Conservation (phyloP, 2,329 filamentous ascomycete genomes). For the Cladorrhinum sp. region DNA sequence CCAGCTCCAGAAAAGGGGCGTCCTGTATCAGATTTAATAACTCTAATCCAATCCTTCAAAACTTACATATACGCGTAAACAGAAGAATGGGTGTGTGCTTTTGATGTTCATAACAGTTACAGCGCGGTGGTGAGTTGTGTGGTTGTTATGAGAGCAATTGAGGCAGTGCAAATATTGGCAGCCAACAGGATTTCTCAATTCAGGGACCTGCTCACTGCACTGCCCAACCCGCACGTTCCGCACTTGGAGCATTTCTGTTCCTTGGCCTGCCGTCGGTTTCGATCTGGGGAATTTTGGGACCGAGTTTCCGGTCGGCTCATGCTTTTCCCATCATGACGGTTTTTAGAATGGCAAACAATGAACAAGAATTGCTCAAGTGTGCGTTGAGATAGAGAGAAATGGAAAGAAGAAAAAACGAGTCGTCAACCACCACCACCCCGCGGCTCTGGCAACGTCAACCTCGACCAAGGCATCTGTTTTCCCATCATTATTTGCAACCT, state of each 20-base stretch:
- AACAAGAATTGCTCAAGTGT: conserved; percentile 9
- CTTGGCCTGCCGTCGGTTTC: not conserved
- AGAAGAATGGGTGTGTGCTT: too few species aligned
- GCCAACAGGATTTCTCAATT: conserved; percentile 14
- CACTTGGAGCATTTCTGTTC: not conserved
- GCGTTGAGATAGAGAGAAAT: not conserved
- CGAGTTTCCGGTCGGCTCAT: not conserved
- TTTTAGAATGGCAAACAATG: not conserved
- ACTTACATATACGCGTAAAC: not conserved
- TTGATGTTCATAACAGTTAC: not conserved
- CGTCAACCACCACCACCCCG: not conserved
- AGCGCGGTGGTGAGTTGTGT: not conserved
- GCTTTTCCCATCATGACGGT: not conserved
- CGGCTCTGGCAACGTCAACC: conserved; percentile 4
- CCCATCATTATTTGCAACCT: too few species aligned
- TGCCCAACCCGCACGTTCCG: conserved; percentile 6
- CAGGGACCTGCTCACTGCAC: conserved; percentile 11
- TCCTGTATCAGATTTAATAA: conserved; percentile 8
- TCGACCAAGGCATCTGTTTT: not conserved
- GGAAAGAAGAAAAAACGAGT: not conserved
- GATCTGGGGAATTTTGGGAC: not conserved
- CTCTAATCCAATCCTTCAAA: not conserved
- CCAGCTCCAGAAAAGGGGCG: not conserved
- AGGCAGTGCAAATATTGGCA: conserved; percentile 18
- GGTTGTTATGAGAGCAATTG: conserved; percentile 6